phyloP scores from a whole-genome alignment of 345 rosid species.

The Gossypium bickii region DNA sequence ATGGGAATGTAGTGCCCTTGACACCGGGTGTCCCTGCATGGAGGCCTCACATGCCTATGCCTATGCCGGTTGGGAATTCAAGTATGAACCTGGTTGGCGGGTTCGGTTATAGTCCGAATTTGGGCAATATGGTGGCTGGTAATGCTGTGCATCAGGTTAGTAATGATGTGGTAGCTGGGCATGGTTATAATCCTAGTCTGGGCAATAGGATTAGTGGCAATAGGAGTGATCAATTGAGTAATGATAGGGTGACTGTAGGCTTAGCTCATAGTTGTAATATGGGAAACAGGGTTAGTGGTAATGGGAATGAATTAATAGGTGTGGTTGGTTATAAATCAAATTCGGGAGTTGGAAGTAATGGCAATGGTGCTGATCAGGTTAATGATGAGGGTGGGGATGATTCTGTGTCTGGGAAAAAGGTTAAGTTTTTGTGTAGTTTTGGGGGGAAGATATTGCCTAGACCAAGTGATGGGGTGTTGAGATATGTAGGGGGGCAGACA shows the following conservation, averaged over 20 bases:
- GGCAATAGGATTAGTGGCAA: conserved; percentile 27
- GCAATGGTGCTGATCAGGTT: conserved; percentile 34
- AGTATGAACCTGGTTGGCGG: conserved; percentile 37
- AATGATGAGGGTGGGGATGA: conserved; percentile 61
- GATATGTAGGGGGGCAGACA: conserved; percentile 75
- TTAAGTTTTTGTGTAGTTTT: conserved; percentile 69
- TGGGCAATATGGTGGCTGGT: conserved; percentile 36
- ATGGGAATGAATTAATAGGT: conserved; percentile 26
- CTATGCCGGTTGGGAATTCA: conserved; percentile 33
- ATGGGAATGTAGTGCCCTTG: conserved; percentile 30
- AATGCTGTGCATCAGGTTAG: conserved; percentile 46
- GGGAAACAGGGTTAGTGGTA: conserved; percentile 31
- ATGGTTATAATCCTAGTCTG: conserved; percentile 28
- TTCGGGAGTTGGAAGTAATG: conserved; percentile 31
- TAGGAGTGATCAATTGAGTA: conserved; percentile 18
- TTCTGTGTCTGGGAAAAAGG: conserved; percentile 48
- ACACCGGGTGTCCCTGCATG: conserved; percentile 29
- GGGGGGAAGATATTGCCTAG: conserved; percentile 77
- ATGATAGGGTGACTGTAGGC: conserved; percentile 18
- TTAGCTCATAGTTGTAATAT: conserved; percentile 19
- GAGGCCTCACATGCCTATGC: conserved; percentile 26
- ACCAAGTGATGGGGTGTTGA: conserved; percentile 70
- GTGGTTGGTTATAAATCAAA: conserved; percentile 16
- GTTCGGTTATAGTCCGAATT: conserved; percentile 29
- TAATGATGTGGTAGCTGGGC: conserved; percentile 32